Base-by-base conservation (phyloP, 164 flowering plant genomes). In the Chimonanthus salicifolius region DNA sequence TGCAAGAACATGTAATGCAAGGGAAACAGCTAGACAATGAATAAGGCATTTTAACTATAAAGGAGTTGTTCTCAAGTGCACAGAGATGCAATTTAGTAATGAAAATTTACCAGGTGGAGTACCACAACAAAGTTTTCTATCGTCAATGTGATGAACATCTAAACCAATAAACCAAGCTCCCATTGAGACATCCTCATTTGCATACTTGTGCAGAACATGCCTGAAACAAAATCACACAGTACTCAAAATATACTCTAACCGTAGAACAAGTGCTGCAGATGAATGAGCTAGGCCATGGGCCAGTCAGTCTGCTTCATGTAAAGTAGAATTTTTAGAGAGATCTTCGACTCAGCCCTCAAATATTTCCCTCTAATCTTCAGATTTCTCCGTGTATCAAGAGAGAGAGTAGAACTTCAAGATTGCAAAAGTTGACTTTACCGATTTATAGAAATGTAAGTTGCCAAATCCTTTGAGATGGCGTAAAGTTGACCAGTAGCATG, bases 401-500 rank as follows among this genome's bases (percentile, higher is more conserved):
- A 33, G 33, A 33, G 33, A 33, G 33, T 5, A 21, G 18, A 49
- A 16, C 4, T 13, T 47, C 4, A 21, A 58, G 10, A 7, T 7
- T 67, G 33, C 16, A 18, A 4, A 43, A 2, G 50, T 58, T n/a
- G 58, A 62, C 95, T 79, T 79, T 85, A 94, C 98, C 86, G 97
- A 81, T 94, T 94, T 67, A 87, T 84, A 45, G 94, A 87, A 75
- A 94, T 87, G 67, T 92, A 94, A 18, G 91, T 79, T 4, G 98
- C 98, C 78, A 94, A 80, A 78, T 92, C 97, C 73, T 81, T 90
- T 9, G 98, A 92, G 69, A 94, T 84, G 43, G 97, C 98, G 81
- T 94, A 94, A 13, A 94, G 83, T 80, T 94, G 98, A 5, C 98
- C 98, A 6, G 98, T 94, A 63, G 98, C 98, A 80, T 94, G 98